Evolutionary conservation across 1,284 basidiomycete species (phyloP).

Genomic region (Vanrija pseudolonga): DNA sequence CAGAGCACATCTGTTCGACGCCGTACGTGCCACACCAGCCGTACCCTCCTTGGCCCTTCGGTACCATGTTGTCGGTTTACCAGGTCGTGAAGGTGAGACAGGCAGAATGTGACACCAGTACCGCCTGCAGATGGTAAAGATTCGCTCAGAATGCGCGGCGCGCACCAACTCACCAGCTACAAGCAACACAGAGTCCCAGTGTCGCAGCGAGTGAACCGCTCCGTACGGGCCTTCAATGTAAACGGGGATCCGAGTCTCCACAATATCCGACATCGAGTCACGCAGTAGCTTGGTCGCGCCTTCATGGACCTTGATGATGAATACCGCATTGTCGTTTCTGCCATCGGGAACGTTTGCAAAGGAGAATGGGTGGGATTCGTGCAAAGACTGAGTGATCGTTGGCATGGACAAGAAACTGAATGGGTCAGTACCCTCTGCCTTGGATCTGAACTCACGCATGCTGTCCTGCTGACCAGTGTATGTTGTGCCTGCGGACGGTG

Average conservation of each 20-base stretch:
- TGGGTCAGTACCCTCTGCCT: background rate
- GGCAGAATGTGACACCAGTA: slow-evolving; percentile 37
- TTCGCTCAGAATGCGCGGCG: background rate
- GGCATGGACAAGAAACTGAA: slow-evolving; percentile 40
- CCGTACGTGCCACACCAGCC: slow-evolving; percentile 42
- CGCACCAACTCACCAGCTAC: slow-evolving; percentile 20
- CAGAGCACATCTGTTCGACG: slow-evolving; percentile 23
- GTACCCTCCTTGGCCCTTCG: background rate
- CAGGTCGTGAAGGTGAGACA: slow-evolving; percentile 30
- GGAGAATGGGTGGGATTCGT: slow-evolving; percentile 48
- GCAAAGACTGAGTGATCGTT: slow-evolving; percentile 26
- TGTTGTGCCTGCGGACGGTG: slow-evolving; percentile 50
- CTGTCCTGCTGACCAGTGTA: slow-evolving; percentile 60
- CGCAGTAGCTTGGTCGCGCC: slow-evolving; percentile 36
- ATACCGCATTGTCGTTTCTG: slow-evolving; percentile 21
- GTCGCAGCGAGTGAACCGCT: slow-evolving; percentile 19
- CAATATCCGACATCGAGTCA: slow-evolving; percentile 17
- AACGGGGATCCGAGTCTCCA: slow-evolving; percentile 20
- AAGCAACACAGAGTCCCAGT: slow-evolving; percentile 35
- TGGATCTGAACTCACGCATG: slow-evolving; percentile 37
- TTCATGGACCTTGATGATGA: slow-evolving; percentile 41
- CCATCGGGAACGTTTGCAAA: slow-evolving; percentile 35
- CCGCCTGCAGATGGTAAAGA: slow-evolving; percentile 25
- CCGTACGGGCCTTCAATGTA: slow-evolving; percentile 48
- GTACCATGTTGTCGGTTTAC: background rate